A percentile compares a stretch with the other conserved stretches of the same genome.
These are phyloP conservation scores for Tolypocladium capitatum DNA, from an alignment of 2,329 filamentous ascomycete genomes.

Conservation along the genomic window DNA sequence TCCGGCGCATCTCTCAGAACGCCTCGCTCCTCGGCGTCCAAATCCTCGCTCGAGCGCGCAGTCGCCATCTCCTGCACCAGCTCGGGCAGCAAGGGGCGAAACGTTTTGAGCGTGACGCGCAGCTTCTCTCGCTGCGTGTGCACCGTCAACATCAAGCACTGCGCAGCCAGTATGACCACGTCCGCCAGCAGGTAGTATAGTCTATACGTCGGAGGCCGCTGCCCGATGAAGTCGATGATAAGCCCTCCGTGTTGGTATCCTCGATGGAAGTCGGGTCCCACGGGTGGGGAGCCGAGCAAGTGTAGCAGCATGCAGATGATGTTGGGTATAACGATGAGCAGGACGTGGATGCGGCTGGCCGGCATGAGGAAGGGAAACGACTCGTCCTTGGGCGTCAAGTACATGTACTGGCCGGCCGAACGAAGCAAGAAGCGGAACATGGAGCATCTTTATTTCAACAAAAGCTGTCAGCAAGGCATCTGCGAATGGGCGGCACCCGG, in stretches of 20 bases:
- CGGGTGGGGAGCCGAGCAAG: conserved; percentile 38
- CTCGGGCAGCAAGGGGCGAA: conserved; percentile 19
- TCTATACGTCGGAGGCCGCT: conserved; percentile 46
- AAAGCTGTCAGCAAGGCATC: not conserved
- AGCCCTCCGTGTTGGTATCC: conserved; percentile 57
- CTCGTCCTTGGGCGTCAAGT: conserved; percentile 49
- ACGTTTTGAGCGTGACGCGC: conserved; percentile 31
- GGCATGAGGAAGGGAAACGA: conserved; percentile 41
- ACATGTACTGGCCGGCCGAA: conserved; percentile 45
- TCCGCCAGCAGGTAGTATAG: conserved; percentile 43
- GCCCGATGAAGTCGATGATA: conserved; percentile 55
- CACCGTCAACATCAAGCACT: conserved; percentile 51
- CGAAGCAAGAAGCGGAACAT: conserved; percentile 49
- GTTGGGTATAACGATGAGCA: conserved; percentile 45
- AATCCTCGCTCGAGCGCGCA: conserved; percentile 28
- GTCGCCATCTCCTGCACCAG: conserved; percentile 12
- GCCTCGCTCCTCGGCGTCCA: conserved; percentile 45
- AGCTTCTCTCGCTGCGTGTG: conserved; percentile 47
- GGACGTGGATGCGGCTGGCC: conserved; percentile 42
- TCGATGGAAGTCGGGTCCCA: conserved; percentile 45
- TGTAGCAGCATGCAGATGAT: conserved; percentile 48
- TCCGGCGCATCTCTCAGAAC: conserved; percentile 26
- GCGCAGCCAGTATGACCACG: conserved; percentile 39
- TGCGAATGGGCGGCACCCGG: no score
- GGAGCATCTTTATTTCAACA: conserved; percentile 37